Percentiles rank a stretch among this genome's conserved stretches.
These are phyloP conservation scores for Ophiocordyceps camponoti-floridani DNA, from an alignment of 2,329 filamentous ascomycete genomes.

Conservation along the genomic window DNA sequence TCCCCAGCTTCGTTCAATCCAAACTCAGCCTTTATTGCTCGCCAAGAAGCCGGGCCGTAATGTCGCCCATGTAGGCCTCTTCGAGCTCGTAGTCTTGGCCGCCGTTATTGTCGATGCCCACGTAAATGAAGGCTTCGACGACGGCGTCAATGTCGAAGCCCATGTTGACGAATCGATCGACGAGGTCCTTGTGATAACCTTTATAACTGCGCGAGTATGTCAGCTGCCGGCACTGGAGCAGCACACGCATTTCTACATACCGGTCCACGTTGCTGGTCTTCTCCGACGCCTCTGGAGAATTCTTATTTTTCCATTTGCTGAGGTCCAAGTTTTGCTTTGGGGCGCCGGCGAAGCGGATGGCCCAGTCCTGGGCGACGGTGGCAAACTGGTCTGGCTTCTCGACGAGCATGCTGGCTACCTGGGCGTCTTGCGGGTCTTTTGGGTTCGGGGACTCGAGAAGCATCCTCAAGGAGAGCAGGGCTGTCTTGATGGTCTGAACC, in stretches of 20 bases:
- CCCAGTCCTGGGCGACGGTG: slow-evolving; percentile 76
- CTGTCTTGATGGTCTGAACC: slow-evolving; percentile 89
- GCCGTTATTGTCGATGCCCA: slow-evolving; percentile 62
- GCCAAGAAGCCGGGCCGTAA: slow-evolving; percentile 69
- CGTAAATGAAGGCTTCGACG: slow-evolving; percentile 63
- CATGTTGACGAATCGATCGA: slow-evolving; percentile 77
- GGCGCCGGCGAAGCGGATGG: slow-evolving; percentile 65
- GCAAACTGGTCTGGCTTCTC: slow-evolving; percentile 64
- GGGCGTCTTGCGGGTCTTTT: slow-evolving; percentile 90
- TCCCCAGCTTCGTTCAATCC: background rate
- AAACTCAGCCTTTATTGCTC: slow-evolving; percentile 34
- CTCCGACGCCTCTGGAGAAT: slow-evolving; percentile 19
- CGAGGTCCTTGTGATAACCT: slow-evolving; percentile 70
- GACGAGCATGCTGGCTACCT: slow-evolving; percentile 82
- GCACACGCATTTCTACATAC: slow-evolving; percentile 8
- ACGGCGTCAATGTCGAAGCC: slow-evolving; percentile 81
- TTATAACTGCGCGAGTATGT: slow-evolving; percentile 41
- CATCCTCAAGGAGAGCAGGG: slow-evolving; percentile 81
- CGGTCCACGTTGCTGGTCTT: slow-evolving; percentile 7
- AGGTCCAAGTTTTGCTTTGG: slow-evolving; percentile 27
- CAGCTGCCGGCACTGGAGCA: background rate
- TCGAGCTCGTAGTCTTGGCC: slow-evolving; percentile 76
- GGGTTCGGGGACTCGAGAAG: slow-evolving; percentile 88
- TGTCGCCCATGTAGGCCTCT: slow-evolving; percentile 76
- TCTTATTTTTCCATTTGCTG: slow-evolving; percentile 26